phyloP scores from a whole-genome alignment of 192 early-diverging fungal genomes.

The Coemansia sp. region DNA sequence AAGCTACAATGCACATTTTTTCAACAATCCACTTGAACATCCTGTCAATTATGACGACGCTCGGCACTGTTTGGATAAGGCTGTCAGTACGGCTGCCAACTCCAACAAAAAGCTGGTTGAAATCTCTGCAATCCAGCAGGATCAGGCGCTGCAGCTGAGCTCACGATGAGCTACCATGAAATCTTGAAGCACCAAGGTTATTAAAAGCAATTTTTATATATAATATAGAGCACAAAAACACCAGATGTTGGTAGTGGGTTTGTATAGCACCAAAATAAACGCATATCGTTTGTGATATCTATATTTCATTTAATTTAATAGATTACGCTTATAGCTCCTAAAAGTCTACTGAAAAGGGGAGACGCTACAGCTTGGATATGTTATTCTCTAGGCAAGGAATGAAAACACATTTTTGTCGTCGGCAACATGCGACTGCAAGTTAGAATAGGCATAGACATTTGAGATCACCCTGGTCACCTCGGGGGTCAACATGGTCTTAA shows the following conservation, averaged over 20 bases:
- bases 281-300: too few species aligned
- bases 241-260: too few species aligned
- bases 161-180: constrained; percentile 66
- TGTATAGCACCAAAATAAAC: too few species aligned
- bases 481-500: background rate
- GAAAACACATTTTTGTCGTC: background rate
- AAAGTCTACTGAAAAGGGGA: too few species aligned
- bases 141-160: constrained; percentile 80
- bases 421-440: background rate
- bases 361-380: too few species aligned
- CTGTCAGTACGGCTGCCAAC: constrained; percentile 87
- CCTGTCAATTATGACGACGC: constrained; percentile 83
- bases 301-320: too few species aligned
- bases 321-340: too few species aligned
- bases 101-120: constrained; percentile 82
- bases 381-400: background rate
- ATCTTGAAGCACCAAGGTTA: too few species aligned
- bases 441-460: background rate
- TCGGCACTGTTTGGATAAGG: constrained; percentile 83
- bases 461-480: constrained; percentile 7
- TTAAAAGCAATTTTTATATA: too few species aligned
- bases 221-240: too few species aligned
- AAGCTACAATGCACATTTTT: constrained; percentile 56
- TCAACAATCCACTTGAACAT: constrained; percentile 65
- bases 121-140: constrained; percentile 91